These are phyloP conservation scores for Talinum fruticosum DNA, from an alignment of 148 eudicot genomes.

Conservation along the genomic window DNA sequence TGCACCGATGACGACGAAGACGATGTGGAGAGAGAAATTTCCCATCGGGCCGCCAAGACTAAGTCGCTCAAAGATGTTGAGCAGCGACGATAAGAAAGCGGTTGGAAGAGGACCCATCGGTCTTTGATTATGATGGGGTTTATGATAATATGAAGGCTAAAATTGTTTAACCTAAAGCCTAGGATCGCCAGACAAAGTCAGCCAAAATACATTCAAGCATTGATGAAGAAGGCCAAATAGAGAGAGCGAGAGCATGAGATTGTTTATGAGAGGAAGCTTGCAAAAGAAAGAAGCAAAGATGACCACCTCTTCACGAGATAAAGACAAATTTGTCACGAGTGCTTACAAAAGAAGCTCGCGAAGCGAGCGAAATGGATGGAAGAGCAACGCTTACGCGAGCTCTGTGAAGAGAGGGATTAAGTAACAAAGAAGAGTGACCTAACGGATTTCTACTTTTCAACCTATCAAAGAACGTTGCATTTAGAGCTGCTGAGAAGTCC, in stretches of 20 bases:
- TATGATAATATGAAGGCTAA: slow-evolving; percentile 83
- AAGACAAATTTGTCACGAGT: slow-evolving; percentile 82
- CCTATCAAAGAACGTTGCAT: slow-evolving; percentile 70
- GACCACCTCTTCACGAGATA: slow-evolving; percentile 78
- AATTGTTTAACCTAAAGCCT: slow-evolving; percentile 43
- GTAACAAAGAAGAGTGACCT: slow-evolving; percentile 84
- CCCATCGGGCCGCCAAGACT: slow-evolving; percentile 75
- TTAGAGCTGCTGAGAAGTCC: slow-evolving; percentile 50
- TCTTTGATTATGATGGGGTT: slow-evolving; percentile 89
- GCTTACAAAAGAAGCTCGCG: slow-evolving; percentile 92
- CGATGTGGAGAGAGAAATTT: slow-evolving; percentile 69
- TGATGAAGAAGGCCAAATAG: slow-evolving; percentile 66
- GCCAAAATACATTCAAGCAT: slow-evolving; percentile 63
- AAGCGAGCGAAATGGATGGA: slow-evolving; percentile 81
- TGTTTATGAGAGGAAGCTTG: slow-evolving; percentile 83
- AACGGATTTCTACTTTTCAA: slow-evolving; percentile 86
- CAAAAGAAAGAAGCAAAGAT: slow-evolving; percentile 83
- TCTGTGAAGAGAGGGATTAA: slow-evolving; percentile 74
- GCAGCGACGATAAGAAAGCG: slow-evolving; percentile 88
- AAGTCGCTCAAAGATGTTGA: slow-evolving; percentile 76
- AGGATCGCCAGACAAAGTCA: slow-evolving; percentile 56
- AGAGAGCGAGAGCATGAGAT: slow-evolving; percentile 86
- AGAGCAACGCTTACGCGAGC: slow-evolving; percentile 74
- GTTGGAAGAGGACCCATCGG: slow-evolving; percentile 89
- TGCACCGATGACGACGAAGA: slow-evolving; percentile 68